Evolutionary conservation across 2,329 filamentous ascomycete genomes (phyloP).

Genomic region (Sordariomycetes sp.): DNA sequence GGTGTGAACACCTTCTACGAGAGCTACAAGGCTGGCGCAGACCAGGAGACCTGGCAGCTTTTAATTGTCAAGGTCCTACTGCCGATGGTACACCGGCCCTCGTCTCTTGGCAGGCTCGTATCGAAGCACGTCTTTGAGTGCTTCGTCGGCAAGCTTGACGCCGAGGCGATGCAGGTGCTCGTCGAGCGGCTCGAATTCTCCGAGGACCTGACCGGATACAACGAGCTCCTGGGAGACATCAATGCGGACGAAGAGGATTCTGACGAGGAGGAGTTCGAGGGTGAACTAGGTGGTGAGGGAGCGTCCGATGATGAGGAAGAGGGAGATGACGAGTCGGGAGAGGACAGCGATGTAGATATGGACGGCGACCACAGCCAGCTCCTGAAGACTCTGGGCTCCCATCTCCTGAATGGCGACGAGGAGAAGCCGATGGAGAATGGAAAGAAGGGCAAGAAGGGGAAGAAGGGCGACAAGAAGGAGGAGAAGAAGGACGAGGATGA

Average conservation of each 20-base stretch:
- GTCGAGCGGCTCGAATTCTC: constrained; percentile 2
- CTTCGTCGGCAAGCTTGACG: constrained; percentile 63
- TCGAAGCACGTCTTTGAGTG: constrained; percentile 78
- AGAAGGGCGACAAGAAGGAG: constrained; percentile 27
- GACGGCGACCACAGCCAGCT: background rate
- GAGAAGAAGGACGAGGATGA: constrained; percentile 23
- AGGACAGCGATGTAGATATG: constrained; percentile 1
- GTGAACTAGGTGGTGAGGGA: background rate
- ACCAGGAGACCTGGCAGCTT: background rate
- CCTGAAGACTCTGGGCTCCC: background rate
- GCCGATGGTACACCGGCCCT: constrained; percentile 75
- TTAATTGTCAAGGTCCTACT: constrained; percentile 63
- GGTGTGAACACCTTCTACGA: constrained; percentile 70
- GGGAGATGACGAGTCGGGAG: background rate
- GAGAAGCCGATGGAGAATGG: constrained; percentile 32
- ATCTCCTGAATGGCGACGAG: constrained; percentile 36
- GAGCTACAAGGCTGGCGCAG: constrained; percentile 32
- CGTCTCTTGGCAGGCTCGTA: constrained; percentile 70
- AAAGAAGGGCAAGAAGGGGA: background rate
- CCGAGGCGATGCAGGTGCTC: constrained; percentile 53
- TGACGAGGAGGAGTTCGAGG: background rate
- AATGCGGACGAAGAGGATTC: constrained; percentile 1
- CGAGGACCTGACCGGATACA: constrained; percentile 1
- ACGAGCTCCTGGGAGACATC: background rate
- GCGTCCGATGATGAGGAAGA: background rate